Conservation (phyloP, 257 asterid genomes). For the Mentha longifolia region DNA sequence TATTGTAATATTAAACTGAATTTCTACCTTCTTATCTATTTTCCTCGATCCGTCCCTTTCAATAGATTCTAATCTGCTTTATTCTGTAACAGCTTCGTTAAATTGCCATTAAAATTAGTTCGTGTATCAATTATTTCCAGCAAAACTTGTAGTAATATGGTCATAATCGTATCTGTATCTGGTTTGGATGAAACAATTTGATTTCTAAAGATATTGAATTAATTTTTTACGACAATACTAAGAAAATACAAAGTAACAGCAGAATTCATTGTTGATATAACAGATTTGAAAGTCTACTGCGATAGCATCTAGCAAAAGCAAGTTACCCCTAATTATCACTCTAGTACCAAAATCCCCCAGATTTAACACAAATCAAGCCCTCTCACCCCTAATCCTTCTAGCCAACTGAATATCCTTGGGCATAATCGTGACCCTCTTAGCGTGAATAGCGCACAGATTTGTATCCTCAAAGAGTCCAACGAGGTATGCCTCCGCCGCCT, state of each 20-base stretch:
- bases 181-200: background rate
- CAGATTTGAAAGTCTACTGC: too few species aligned
- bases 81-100: too few species aligned
- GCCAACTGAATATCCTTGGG: slow-evolving; percentile 50
- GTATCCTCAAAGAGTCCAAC: slow-evolving; percentile 51
- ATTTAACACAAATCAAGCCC: slow-evolving; percentile 33
- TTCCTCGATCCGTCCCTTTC: too few species aligned
- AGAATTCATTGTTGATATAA: too few species aligned
- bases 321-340: background rate
- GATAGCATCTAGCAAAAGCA: background rate
- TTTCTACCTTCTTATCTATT: too few species aligned
- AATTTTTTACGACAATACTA: background rate
- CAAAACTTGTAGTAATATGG: too few species aligned
- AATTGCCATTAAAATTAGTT: too few species aligned
- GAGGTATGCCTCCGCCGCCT: slow-evolving; percentile 47
- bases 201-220: background rate
- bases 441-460: slow-evolving; percentile 47
- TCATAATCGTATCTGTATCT: too few species aligned
- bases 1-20: too few species aligned
- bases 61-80: too few species aligned
- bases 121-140: too few species aligned
- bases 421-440: slow-evolving; percentile 50
- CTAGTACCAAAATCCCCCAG: background rate
- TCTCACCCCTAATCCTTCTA: slow-evolving; percentile 48
- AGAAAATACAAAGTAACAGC: background rate